phyloP scores from a whole-genome alignment of 1,284 basidiomycete genomes.

The Bothia castanella region DNA sequence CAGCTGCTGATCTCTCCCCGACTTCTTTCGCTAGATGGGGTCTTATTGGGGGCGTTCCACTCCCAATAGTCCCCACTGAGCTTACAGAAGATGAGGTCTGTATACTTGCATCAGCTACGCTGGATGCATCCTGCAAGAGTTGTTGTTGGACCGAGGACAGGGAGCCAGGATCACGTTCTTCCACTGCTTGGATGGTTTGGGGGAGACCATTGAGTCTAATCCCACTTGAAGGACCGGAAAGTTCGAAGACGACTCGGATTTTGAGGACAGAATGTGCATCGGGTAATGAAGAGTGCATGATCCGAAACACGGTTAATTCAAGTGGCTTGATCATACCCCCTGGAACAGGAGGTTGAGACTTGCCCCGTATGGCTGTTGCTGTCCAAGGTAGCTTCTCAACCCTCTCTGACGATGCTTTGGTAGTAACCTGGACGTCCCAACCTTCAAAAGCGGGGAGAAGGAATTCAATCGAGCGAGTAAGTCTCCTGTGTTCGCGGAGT shows the following conservation, averaged over 20 bases:
- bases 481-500: slow-evolving; percentile 58
- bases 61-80: slow-evolving; percentile 33
- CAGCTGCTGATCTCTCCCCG: slow-evolving; percentile 57
- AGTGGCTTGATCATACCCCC: slow-evolving; percentile 36
- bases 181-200: slow-evolving; percentile 60
- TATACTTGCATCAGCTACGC: slow-evolving; percentile 64
- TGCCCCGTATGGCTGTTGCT: slow-evolving; percentile 57
- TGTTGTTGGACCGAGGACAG: slow-evolving; percentile 47
- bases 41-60: slow-evolving; percentile 34
- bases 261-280: slow-evolving; percentile 77
- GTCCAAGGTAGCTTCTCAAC: slow-evolving; percentile 77
- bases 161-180: slow-evolving; percentile 62
- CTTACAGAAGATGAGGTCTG: slow-evolving; percentile 54
- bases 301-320: slow-evolving; percentile 62
- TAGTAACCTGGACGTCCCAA: slow-evolving; percentile 85
- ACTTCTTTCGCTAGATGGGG: slow-evolving; percentile 33
- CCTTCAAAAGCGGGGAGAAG: slow-evolving; percentile 74
- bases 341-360: slow-evolving; percentile 35
- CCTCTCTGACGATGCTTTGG: slow-evolving; percentile 65
- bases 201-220: slow-evolving; percentile 82
- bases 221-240: slow-evolving; percentile 71
- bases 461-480: slow-evolving; percentile 78
- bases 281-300: slow-evolving; percentile 68
- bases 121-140: slow-evolving; percentile 68
- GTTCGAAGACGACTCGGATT: slow-evolving; percentile 74